A percentile compares a stretch with the other conserved stretches of the same genome.
Conservation (phyloP, 805 yeast genomes). For the Komagataella phaffii region DNA sequence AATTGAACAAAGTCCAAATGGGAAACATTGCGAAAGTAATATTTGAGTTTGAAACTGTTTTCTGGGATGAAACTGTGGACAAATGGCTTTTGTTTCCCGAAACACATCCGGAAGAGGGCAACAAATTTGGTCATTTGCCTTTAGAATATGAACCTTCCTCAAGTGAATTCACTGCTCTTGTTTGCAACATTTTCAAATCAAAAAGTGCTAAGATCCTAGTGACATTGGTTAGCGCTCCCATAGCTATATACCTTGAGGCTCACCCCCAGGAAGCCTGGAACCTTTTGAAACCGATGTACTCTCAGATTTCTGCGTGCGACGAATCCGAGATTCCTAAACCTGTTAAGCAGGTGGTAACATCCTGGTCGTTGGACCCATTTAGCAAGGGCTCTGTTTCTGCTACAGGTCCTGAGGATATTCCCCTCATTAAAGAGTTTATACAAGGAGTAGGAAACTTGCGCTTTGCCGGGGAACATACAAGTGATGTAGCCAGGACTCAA, state of each 20-base stretch:
- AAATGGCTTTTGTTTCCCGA: slow-evolving; percentile 10
- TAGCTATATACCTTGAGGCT: slow-evolving; percentile 32
- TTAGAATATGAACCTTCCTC: slow-evolving; percentile 8
- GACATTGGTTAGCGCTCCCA: slow-evolving; percentile 34
- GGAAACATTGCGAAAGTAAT: slow-evolving; percentile 34
- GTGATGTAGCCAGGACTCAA: slow-evolving; percentile 39
- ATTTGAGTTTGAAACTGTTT: slow-evolving; percentile 29
- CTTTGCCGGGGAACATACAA: slow-evolving; percentile 47
- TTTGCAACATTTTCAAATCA: slow-evolving; percentile 15
- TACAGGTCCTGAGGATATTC: slow-evolving; percentile 24
- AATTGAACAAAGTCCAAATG: slow-evolving; percentile 19
- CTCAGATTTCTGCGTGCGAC: slow-evolving; percentile 13
- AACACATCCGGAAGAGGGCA: background rate
- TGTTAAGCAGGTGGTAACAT: slow-evolving; percentile 15
- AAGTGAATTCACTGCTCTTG: slow-evolving; percentile 15
- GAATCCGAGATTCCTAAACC: slow-evolving; percentile 13
- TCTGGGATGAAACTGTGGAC: slow-evolving; percentile 28
- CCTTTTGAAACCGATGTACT: slow-evolving; percentile 27
- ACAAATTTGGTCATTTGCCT: background rate
- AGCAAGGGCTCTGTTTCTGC: slow-evolving; percentile 36
- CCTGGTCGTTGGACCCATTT: slow-evolving; percentile 40
- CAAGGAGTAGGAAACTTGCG: slow-evolving; percentile 25
- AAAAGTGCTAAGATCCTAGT: slow-evolving; percentile 24
- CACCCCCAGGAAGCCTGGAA: slow-evolving; percentile 28
- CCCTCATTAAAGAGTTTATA: slow-evolving; percentile 17